phyloP scores from a whole-genome alignment of 345 rosid species.

The Zanthoxylum bungeanum region DNA sequence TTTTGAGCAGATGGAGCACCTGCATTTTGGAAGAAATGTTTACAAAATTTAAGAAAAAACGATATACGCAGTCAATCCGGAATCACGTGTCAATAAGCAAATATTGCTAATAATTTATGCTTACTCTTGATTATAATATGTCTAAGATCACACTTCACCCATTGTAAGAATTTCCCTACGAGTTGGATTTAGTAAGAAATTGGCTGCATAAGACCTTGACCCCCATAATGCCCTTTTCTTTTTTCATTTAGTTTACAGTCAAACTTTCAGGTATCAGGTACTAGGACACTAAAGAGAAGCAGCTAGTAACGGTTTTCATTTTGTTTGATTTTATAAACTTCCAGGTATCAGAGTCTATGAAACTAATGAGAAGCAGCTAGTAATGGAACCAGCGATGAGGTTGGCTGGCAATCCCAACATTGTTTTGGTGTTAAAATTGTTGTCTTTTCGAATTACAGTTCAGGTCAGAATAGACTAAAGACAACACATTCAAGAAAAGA shows the following conservation, averaged over 20 bases:
- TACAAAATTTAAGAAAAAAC: background rate
- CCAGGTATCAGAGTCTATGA: constrained; percentile 64
- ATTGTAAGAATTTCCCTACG: background rate
- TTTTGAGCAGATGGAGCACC: background rate
- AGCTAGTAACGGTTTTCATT: constrained; percentile 3
- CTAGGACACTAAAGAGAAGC: constrained; percentile 63
- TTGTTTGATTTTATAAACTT: constrained; percentile 10
- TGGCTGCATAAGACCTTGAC: background rate
- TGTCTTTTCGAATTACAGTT: constrained; percentile 46
- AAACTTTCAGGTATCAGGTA: constrained; percentile 51
- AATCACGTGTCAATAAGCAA: background rate
- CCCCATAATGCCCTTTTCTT: background rate
- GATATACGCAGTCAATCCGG: background rate
- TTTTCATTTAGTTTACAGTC: background rate
- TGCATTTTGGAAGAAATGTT: background rate
- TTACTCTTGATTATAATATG: background rate
- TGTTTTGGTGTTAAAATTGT: constrained; percentile 48
- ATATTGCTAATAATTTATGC: background rate
- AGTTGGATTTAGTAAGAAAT: background rate
- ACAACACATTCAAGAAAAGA: constrained; percentile 2
- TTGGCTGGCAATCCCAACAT: constrained; percentile 88
- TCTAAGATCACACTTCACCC: background rate
- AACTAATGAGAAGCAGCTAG: constrained; percentile 67
- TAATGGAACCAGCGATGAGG: constrained; percentile 65
- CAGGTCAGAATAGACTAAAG: constrained; percentile 45